Evolutionary conservation across 148 eudicot species (phyloP).

Genomic region (Selenicereus undatus): DNA sequence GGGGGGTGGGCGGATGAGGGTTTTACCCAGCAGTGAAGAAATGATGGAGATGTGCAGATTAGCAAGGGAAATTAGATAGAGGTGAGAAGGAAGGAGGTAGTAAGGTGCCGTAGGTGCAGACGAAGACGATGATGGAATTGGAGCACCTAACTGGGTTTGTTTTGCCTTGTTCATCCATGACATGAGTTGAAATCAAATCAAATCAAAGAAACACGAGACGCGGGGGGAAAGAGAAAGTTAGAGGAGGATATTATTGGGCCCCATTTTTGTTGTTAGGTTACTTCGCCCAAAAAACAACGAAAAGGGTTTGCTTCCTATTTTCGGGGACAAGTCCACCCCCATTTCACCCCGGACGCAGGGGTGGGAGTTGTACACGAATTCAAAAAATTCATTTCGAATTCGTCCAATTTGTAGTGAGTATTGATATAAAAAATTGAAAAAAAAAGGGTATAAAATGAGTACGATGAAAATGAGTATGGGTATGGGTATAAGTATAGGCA

Average conservation of each 20-base stretch:
- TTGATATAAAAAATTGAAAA: no score
- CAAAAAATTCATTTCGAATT: no score
- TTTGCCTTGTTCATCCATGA: neutral
- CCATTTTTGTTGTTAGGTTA: neutral
- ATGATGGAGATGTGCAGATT: neutral
- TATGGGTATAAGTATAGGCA: no score
- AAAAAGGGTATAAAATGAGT: no score
- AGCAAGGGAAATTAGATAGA: neutral
- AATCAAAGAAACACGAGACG: neutral
- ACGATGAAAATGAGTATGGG: no score
- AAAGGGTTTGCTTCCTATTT: neutral
- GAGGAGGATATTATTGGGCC: neutral
- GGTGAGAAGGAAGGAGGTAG: neutral
- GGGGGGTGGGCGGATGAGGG: neutral
- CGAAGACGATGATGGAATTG: neutral
- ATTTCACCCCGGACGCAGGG: no score
- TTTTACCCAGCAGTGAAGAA: slow-evolving; percentile 1
- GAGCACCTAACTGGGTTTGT: neutral
- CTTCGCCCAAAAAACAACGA: neutral
- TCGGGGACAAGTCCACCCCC: neutral
- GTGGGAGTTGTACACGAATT: no score
- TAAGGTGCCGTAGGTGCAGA: neutral
- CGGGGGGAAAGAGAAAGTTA: neutral
- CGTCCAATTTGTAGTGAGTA: no score
- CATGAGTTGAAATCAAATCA: no score